Evolutionary conservation across 2,329 filamentous ascomycete species (phyloP).

Genomic region (Pseudonectria buxi): DNA sequence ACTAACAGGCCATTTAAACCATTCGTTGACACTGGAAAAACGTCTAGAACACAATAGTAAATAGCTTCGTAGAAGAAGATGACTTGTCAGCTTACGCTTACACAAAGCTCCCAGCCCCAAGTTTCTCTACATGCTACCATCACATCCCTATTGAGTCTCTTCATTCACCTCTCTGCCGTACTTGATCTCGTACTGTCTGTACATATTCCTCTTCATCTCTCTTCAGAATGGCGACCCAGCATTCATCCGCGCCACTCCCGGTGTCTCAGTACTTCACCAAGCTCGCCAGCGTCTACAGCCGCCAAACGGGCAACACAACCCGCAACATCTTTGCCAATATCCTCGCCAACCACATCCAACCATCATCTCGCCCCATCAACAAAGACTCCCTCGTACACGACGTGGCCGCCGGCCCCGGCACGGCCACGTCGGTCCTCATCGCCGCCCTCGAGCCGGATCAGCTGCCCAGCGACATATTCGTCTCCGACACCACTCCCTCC

Average conservation of each 20-base stretch:
- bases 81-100: too few species aligned
- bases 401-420: conserved; percentile 27
- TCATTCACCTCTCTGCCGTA: too few species aligned
- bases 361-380: conserved; percentile 9
- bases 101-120: too few species aligned
- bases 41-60: too few species aligned
- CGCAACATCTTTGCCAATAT: conserved; percentile 18
- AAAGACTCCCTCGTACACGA: conserved; percentile 24
- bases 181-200: too few species aligned
- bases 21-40: too few species aligned
- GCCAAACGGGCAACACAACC: conserved; percentile 24
- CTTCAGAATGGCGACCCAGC: too few species aligned
- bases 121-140: too few species aligned
- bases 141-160: too few species aligned
- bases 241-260: conserved; percentile 1
- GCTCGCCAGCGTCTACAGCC: conserved; percentile 20
- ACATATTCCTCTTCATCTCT: too few species aligned
- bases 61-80: too few species aligned
- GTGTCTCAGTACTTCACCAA: conserved; percentile 18
- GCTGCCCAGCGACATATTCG: conserved; percentile 3
- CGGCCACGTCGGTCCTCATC: conserved; percentile 21
- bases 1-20: too few species aligned
- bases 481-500: conserved; percentile 14
- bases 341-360: neutral
- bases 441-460: conserved; percentile 3